phyloP scores from a whole-genome alignment of 1,139 yeast species.

The Yamadazyma siamensis region DNA sequence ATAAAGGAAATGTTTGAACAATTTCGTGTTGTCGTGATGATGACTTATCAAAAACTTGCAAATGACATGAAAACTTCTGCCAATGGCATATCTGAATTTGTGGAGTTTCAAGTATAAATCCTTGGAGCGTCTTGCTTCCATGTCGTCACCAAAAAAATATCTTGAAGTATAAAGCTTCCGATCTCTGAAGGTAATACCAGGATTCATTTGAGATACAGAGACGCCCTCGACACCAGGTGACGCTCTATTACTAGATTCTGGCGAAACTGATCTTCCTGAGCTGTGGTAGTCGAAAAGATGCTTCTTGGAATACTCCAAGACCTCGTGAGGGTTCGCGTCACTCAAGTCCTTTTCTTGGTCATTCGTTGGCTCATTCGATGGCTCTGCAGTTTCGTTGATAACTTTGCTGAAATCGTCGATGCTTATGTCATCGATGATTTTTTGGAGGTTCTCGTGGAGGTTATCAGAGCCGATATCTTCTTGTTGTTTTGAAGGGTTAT shows the following conservation, averaged over 20 bases:
- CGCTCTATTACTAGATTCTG: conserved; percentile 28
- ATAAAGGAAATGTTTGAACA: conserved; percentile 63
- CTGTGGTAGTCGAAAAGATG: conserved; percentile 13
- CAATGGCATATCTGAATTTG: conserved; percentile 57
- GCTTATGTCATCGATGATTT: conserved; percentile 38
- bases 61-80: conserved; percentile 63
- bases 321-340: conserved; percentile 15
- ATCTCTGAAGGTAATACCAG: conserved; percentile 55
- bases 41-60: conserved; percentile 46
- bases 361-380: not conserved
- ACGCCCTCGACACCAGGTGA: conserved; percentile 44
- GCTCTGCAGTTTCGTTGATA: conserved; percentile 12
- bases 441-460: conserved; percentile 34
- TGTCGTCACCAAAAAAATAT: conserved; percentile 55
- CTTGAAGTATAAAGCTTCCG: conserved; percentile 57
- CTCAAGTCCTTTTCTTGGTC: conserved; percentile 19
- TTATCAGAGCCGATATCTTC: conserved; percentile 28
- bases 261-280: conserved; percentile 11
- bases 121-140: conserved; percentile 43
- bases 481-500: conserved; percentile 21
- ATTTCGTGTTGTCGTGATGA: conserved; percentile 65
- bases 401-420: conserved; percentile 9
- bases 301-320: conserved; percentile 9
- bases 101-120: conserved; percentile 62
- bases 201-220: conserved; percentile 43